phyloP scores from a whole-genome alignment of 2,329 filamentous ascomycete species.

The Rhinocladiella similis region DNA sequence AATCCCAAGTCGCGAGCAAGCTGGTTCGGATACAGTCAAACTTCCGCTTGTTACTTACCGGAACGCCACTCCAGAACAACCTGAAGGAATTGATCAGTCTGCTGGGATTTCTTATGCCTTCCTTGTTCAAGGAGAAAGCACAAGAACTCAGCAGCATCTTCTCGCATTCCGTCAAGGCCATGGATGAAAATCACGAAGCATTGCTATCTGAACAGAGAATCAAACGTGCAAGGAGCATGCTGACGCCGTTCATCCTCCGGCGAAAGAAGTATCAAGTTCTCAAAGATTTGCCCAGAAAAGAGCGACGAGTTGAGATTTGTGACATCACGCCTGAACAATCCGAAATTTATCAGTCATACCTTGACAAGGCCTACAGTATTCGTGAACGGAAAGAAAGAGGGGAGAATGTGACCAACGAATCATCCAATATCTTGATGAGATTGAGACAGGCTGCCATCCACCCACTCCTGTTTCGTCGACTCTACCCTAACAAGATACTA shows the following conservation, averaged over 20 bases:
- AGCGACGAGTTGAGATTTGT: conserved; percentile 75
- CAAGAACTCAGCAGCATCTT: conserved; percentile 85
- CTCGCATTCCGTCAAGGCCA: conserved; percentile 84
- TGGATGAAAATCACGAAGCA: conserved; percentile 70
- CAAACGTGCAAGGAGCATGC: conserved; percentile 80
- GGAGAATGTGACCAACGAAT: conserved; percentile 54
- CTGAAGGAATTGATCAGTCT: conserved; percentile 87
- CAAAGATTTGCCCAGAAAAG: conserved; percentile 77
- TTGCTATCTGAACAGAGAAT: conserved; percentile 87
- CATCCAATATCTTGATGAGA: conserved; percentile 77
- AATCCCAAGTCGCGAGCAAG: conserved; percentile 77
- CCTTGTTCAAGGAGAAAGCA: conserved; percentile 73
- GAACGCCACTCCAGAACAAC: conserved; percentile 95
- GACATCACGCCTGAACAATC: conserved; percentile 72
- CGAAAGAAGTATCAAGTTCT: conserved; percentile 92
- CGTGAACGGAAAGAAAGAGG: conserved; percentile 58
- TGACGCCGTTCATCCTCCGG: conserved; percentile 92
- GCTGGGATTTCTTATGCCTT: conserved; percentile 89
- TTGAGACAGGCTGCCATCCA: conserved; percentile 91
- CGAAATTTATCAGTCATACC: conserved; percentile 70
- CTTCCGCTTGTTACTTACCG: conserved; percentile 85
- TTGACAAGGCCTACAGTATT: conserved; percentile 62
- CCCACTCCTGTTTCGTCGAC: conserved; percentile 78
- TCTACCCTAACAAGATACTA: conserved; percentile 74
- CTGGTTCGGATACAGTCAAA: conserved; percentile 73